Conservation (phyloP, 2,329 filamentous ascomycete species). For the Ophiostoma australiae region DNA sequence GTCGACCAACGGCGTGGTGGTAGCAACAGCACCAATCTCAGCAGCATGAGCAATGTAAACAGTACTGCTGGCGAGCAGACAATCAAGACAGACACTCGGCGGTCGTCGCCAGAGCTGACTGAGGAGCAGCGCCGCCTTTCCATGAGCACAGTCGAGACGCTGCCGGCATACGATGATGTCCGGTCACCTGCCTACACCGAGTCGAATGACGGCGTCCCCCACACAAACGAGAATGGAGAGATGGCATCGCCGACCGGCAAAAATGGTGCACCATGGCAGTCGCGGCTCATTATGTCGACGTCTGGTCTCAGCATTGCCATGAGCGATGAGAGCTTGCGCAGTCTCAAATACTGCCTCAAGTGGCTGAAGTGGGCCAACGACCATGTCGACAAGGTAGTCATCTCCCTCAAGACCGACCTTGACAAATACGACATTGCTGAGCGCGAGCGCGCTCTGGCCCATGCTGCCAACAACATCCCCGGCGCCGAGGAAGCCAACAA, state of each 20-base stretch:
- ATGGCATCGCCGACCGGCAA: neutral
- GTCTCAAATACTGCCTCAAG: constrained; percentile 75
- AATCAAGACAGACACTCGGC: neutral
- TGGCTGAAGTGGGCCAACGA: constrained; percentile 78
- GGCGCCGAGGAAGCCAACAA: constrained; percentile 17
- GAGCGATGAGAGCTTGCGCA: constrained; percentile 79
- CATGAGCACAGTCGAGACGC: constrained; percentile 64
- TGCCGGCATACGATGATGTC: constrained; percentile 79
- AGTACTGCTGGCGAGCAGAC: neutral
- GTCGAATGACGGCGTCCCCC: constrained; percentile 8
- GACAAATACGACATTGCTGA: constrained; percentile 66
- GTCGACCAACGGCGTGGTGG: constrained; percentile 37
- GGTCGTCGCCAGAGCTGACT: constrained; percentile 25
- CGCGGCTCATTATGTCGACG: constrained; percentile 80
- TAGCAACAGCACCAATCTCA: constrained; percentile 4
- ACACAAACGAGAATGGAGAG: constrained; percentile 20
- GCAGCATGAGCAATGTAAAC: neutral
- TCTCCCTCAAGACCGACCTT: constrained; percentile 66
- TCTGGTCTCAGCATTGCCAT: constrained; percentile 88
- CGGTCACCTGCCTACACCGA: constrained; percentile 72
- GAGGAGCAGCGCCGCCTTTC: constrained; percentile 52
- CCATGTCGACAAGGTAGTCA: constrained; percentile 70
- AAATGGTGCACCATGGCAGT: constrained; percentile 59
- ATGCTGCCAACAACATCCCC: constrained; percentile 25
- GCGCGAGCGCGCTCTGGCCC: constrained; percentile 28